Conservation (phyloP, 2,329 filamentous ascomycete genomes). For the Ceratocystis ficicola region DNA sequence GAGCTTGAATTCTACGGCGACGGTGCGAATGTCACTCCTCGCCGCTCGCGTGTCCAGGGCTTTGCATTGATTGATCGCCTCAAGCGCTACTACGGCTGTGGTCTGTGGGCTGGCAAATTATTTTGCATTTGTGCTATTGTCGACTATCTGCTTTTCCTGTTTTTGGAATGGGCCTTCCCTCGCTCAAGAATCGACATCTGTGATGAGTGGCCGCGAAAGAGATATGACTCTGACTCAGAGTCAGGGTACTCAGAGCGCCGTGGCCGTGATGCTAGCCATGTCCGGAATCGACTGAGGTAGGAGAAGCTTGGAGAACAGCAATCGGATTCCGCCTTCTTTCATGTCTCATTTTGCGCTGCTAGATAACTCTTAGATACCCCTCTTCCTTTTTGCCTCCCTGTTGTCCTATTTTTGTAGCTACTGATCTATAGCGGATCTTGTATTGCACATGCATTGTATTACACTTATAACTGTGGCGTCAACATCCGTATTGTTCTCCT, state of each 20-base stretch:
- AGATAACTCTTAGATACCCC: slow-evolving; percentile 3
- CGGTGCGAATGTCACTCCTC: slow-evolving; percentile 51
- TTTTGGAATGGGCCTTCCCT: slow-evolving; percentile 79
- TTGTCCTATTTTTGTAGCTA: neutral
- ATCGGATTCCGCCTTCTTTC: neutral
- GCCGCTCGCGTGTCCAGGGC: slow-evolving; percentile 59
- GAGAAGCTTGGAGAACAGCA: neutral
- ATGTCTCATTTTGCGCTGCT: neutral
- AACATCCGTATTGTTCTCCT: no score
- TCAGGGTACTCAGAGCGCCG: slow-evolving; percentile 15
- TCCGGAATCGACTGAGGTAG: neutral
- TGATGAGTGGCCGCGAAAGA: slow-evolving; percentile 80
- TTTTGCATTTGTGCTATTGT: slow-evolving; percentile 92
- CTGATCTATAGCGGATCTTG: neutral
- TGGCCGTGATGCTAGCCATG: slow-evolving; percentile 13
- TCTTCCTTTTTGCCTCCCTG: neutral
- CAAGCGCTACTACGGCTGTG: slow-evolving; percentile 94
- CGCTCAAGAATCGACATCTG: slow-evolving; percentile 78
- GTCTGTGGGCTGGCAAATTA: slow-evolving; percentile 94
- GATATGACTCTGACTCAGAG: slow-evolving; percentile 19
- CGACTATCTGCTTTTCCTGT: slow-evolving; percentile 81
- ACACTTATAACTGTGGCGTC: neutral
- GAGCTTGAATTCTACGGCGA: slow-evolving; percentile 68
- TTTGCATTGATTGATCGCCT: slow-evolving; percentile 89
- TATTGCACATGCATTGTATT: neutral